phyloP scores from a whole-genome alignment of 2,329 filamentous ascomycete genomes.

The Pestalotiopsis sp. region DNA sequence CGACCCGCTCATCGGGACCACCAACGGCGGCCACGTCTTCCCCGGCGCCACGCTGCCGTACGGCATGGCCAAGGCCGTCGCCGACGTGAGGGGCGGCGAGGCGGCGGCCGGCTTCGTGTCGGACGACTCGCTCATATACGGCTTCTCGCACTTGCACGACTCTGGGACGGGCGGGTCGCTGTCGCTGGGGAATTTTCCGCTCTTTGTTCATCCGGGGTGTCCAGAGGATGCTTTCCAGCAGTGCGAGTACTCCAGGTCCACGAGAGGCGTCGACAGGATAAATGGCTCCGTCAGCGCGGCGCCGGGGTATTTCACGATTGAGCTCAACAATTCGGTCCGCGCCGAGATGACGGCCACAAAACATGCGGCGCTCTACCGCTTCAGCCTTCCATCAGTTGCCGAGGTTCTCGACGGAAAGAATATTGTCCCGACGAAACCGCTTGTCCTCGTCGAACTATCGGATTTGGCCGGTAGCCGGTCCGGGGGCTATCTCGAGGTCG shows the following conservation, averaged over 20 bases:
- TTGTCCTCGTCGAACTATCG: constrained; percentile 59
- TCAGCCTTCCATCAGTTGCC: constrained; percentile 49
- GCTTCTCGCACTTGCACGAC: constrained; percentile 36
- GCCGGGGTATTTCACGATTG: constrained; percentile 62
- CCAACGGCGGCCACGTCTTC: constrained; percentile 35
- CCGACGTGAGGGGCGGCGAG: constrained; percentile 30
- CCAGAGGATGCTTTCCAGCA: constrained; percentile 44
- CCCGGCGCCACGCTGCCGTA: constrained; percentile 34
- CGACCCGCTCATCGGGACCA: constrained; percentile 32
- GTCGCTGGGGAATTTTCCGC: constrained; percentile 55
- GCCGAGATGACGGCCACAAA: constrained; percentile 65
- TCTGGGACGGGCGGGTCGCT: constrained; percentile 30
- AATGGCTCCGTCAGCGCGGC: constrained; percentile 52
- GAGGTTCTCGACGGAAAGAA: constrained; percentile 22
- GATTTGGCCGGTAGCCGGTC: constrained; percentile 56
- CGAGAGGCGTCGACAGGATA: constrained; percentile 49
- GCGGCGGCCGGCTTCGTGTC: constrained; percentile 34
- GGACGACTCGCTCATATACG: constrained; percentile 30
- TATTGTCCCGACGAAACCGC: constrained; percentile 44
- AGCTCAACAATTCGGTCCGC: constrained; percentile 55
- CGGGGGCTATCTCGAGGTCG: constrained; percentile 52
- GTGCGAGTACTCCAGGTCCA: constrained; percentile 51
- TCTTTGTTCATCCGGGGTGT: constrained; percentile 54
- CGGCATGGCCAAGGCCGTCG: constrained; percentile 36
- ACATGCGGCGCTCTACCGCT: constrained; percentile 61